These are phyloP conservation scores for Taiozyma sp. DNA, from an alignment of 1,139 yeast species.

Conservation along the genomic window DNA sequence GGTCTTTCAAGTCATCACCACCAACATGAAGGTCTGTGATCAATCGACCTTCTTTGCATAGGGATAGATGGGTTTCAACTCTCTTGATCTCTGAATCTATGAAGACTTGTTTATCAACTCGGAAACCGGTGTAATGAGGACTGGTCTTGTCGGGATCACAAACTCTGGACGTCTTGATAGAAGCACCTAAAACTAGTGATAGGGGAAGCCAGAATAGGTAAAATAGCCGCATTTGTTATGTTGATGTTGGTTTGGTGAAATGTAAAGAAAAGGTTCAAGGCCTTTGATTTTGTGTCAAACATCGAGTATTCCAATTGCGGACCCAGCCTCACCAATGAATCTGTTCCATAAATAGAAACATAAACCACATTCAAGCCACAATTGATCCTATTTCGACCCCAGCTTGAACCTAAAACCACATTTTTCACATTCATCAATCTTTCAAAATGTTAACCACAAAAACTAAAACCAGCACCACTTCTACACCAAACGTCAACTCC, in stretches of 20 bases:
- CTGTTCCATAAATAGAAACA: not conserved
- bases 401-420: not conserved
- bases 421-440: not conserved
- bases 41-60: conserved; percentile 10
- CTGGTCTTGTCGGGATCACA: conserved; percentile 10
- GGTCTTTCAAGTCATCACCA: not conserved
- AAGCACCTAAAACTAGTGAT: not conserved
- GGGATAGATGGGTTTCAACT: conserved; percentile 7
- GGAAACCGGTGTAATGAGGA: conserved; percentile 10
- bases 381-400: not conserved
- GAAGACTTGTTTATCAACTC: conserved; percentile 12
- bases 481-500: not conserved
- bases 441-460: not conserved
- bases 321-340: not conserved
- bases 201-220: not conserved
- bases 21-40: conserved; percentile 1
- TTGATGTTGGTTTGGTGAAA: not conserved
- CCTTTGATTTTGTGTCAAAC: not conserved
- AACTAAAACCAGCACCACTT: not conserved
- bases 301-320: not conserved
- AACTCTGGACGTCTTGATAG: conserved; percentile 2
- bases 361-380: not conserved
- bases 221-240: not conserved
- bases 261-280: not conserved
- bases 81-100: not conserved